A percentile compares a stretch with the other conserved stretches of the same genome.
Evolutionary conservation across 352 stramenopile genomes (phyloP).

Genomic region (Phytophthora pini): DNA sequence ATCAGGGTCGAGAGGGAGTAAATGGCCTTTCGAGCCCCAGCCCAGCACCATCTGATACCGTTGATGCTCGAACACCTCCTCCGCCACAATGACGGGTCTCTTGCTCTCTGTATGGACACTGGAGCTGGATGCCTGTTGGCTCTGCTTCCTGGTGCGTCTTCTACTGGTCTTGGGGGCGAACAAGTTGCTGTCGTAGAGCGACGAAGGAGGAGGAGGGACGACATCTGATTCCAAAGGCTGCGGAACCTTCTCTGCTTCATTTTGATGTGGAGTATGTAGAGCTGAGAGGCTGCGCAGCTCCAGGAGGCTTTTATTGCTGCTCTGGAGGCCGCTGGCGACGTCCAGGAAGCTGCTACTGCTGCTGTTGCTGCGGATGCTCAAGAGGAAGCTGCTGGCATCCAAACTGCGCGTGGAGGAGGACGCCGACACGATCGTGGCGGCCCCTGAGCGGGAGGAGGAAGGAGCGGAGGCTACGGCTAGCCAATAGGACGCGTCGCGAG

Average conservation of each 20-base stretch:
- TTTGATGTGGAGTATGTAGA: not conserved
- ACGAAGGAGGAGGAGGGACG: slow-evolving; percentile 5
- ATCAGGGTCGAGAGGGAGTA: slow-evolving; percentile 72
- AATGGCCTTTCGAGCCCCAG: slow-evolving; percentile 78
- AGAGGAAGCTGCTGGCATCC: slow-evolving; percentile 37
- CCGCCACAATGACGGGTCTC: slow-evolving; percentile 32
- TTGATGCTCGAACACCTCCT: slow-evolving; percentile 78
- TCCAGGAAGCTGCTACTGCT: slow-evolving; percentile 25
- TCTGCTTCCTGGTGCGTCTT: slow-evolving; percentile 2
- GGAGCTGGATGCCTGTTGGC: not conserved
- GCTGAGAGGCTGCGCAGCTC: slow-evolving; percentile 17
- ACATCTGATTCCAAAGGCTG: not conserved
- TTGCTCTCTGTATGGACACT: slow-evolving; percentile 9
- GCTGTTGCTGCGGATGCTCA: slow-evolving; percentile 23
- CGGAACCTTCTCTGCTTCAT: not conserved
- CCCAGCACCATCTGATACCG: slow-evolving; percentile 74
- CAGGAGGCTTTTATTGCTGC: slow-evolving; percentile 16
- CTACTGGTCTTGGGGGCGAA: slow-evolving; percentile 21
- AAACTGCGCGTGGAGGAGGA: slow-evolving; percentile 37
- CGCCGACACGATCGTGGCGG: slow-evolving; percentile 5
- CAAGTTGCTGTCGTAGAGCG: slow-evolving; percentile 36
- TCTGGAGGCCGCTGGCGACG: not conserved
- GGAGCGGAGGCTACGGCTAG: slow-evolving; percentile 52
- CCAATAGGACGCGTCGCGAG: slow-evolving; percentile 74
- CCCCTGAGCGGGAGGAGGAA: slow-evolving; percentile 35